Conservation (phyloP, 2,329 filamentous ascomycete genomes). For the Aphanoascus verrucosus region DNA sequence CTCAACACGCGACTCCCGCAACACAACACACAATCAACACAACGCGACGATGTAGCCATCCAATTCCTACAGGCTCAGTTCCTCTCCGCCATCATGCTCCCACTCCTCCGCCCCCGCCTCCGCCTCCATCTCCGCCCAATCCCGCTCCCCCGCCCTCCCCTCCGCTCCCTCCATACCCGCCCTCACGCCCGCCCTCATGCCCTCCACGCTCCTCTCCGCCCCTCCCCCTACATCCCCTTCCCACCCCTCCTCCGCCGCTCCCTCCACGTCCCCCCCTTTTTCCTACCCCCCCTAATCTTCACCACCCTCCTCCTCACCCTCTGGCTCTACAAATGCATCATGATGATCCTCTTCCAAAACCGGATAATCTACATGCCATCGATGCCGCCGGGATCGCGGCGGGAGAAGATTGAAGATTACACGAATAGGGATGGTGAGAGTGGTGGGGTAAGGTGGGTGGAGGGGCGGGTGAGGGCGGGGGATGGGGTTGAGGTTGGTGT, state of each 20-base stretch:
- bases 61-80: background rate
- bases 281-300: conserved; percentile 60
- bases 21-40: background rate
- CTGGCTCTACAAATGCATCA: conserved; percentile 55
- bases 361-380: conserved; percentile 74
- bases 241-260: background rate
- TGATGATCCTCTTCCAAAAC: conserved; percentile 69
- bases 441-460: conserved; percentile 54
- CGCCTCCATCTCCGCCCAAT: background rate
- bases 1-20: too few relatives aligned
- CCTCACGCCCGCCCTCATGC: background rate
- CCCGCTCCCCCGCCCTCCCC: background rate
- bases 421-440: conserved; percentile 54
- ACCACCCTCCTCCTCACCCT: conserved; percentile 53
- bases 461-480: conserved; percentile 48
- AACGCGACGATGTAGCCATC: background rate
- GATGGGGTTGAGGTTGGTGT: conserved; percentile 58
- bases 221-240: background rate
- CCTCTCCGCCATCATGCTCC: background rate
- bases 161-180: background rate
- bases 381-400: conserved; percentile 58
- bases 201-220: background rate
- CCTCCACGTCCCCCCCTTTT: conserved; percentile 32
- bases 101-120: background rate
- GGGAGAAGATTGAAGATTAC: conserved; percentile 54